Base-by-base conservation (phyloP, 352 stramenopile species). In the Phytopythium ostracodes region DNA sequence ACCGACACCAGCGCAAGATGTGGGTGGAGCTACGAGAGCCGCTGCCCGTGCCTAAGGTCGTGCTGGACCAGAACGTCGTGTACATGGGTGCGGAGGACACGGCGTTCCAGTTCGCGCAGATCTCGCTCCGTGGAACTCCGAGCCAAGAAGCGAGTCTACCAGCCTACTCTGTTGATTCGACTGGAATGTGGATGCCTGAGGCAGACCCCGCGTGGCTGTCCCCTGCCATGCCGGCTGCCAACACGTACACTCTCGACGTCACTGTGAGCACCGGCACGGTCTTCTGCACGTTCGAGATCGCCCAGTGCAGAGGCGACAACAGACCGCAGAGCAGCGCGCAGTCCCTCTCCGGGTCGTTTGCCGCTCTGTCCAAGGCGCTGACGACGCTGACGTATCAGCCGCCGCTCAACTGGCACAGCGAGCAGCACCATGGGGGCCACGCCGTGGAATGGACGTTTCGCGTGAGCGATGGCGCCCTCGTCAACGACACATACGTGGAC, bases 391-490 rank as follows among this genome's bases (percentile, higher is more conserved):
- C 76, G 24, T 91, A 73, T 38, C 44, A 70, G 17, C 68, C 77
- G 11, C 69, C 73, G 14, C 67, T 70, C 43, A 88, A 88, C 62
- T 91, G 79, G 77, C 82, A 88, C 61, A 67, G 65, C 20, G 52
- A 75, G 14, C 55, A 63, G 10, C 62, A 60, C n/a, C 43, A 54
- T 4, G 62, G 54, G 2, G 50, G 53, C 1, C 62, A 76, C 20
- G 58, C 81, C 4, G 71, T 85, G 0, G 64, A 82, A 42, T 88
- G 79, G 77, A 31, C 40, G n/a, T 89, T 89, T 57, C 59, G 62
- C 1, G 66, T 87, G 22, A 63, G 63, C 2, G 59, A 70, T 14
- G 64, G 60, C 35, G 50, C 60, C 38, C 46, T 49, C 31, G 60
- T 57, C 9, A 59, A 68, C 18, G 56, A 73, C 46, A 82, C 75